These are phyloP conservation scores for Tuber borchii DNA, from an alignment of 495 filamentous ascomycete species.

Conservation along the genomic window DNA sequence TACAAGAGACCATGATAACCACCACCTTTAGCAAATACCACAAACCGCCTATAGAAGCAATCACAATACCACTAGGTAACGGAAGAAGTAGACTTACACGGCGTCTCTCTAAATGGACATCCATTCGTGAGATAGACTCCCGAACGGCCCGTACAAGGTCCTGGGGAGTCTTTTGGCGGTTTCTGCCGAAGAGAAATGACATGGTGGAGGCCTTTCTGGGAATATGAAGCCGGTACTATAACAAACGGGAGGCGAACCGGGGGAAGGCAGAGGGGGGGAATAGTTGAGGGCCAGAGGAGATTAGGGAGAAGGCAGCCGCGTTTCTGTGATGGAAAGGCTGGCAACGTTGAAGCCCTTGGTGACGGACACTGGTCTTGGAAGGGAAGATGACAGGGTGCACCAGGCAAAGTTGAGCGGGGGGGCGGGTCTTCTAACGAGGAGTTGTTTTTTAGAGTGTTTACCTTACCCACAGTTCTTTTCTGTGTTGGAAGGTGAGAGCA, in stretches of 20 bases:
- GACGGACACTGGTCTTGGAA: not conserved
- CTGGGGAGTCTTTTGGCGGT: slow-evolving; percentile 54
- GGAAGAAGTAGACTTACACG: slow-evolving; percentile 29
- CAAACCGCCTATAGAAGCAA: not conserved
- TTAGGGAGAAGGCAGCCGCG: not conserved
- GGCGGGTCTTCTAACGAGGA: slow-evolving; percentile 6
- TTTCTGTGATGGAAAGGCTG: not conserved
- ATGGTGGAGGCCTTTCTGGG: slow-evolving; percentile 46
- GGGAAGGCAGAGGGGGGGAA: not conserved
- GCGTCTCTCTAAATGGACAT: slow-evolving; percentile 48
- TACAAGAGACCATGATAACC: slow-evolving; percentile 35
- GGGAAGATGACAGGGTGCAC: not conserved
- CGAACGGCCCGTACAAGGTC: slow-evolving; percentile 49
- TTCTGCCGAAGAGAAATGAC: slow-evolving; percentile 87
- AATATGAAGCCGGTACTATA: slow-evolving; percentile 1
- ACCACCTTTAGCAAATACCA: not conserved
- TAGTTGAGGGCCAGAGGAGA: not conserved
- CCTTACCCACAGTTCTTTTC: not conserved
- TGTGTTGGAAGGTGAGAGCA: not conserved
- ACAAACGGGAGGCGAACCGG: slow-evolving; percentile 1
- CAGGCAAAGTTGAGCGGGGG: slow-evolving; percentile 13
- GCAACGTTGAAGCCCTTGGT: not conserved
- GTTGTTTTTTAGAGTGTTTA: slow-evolving; percentile 21
- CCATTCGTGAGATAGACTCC: slow-evolving; percentile 52
- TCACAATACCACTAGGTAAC: slow-evolving; percentile 9